Percentiles rank a stretch among this genome's conserved stretches.
Evolutionary conservation across 352 stramenopile species (phyloP).

Genomic region (Globisporangium barbulae): DNA sequence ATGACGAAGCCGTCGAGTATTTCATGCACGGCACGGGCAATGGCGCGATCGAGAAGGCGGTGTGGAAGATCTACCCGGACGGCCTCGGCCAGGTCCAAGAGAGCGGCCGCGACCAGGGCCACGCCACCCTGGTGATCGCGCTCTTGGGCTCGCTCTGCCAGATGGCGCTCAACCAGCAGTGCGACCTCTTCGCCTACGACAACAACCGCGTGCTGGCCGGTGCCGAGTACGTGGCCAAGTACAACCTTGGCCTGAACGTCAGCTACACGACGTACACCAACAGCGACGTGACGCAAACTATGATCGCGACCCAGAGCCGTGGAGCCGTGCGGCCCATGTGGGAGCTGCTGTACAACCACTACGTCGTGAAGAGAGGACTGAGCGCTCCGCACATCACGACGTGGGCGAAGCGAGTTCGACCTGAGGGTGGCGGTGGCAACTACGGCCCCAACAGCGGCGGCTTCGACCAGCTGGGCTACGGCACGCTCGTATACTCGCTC

Average conservation of each 20-base stretch:
- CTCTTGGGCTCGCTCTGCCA: constrained; percentile 18
- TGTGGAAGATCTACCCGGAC: constrained; percentile 18
- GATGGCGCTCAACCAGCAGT: constrained; percentile 21
- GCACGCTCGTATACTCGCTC: constrained; percentile 19
- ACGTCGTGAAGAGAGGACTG: constrained; percentile 17
- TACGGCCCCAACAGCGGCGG: constrained; percentile 22
- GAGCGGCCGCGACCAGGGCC: constrained; percentile 22
- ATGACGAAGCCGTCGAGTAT: constrained; percentile 20
- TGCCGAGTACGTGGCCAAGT: constrained; percentile 21
- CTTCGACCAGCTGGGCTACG: constrained; percentile 21
- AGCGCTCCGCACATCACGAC: constrained; percentile 12
- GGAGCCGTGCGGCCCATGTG: constrained; percentile 13
- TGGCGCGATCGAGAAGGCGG: constrained; percentile 16
- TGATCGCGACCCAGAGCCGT: constrained; percentile 10
- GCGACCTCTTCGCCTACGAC: constrained; percentile 22
- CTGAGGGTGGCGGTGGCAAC: constrained; percentile 20
- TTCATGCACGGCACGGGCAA: constrained; percentile 19
- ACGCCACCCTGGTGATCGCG: constrained; percentile 16
- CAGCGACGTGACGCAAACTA: constrained; percentile 20
- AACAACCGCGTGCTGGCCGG: constrained; percentile 21
- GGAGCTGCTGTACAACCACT: constrained; percentile 23
- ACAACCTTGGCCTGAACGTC: constrained; percentile 20
- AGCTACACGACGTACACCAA: constrained; percentile 20
- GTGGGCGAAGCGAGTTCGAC: constrained; percentile 13
- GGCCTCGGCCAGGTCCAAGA: constrained; percentile 20